Conservation (phyloP, 148 eudicot species). For the Hydrangea macrophylla region DNA sequence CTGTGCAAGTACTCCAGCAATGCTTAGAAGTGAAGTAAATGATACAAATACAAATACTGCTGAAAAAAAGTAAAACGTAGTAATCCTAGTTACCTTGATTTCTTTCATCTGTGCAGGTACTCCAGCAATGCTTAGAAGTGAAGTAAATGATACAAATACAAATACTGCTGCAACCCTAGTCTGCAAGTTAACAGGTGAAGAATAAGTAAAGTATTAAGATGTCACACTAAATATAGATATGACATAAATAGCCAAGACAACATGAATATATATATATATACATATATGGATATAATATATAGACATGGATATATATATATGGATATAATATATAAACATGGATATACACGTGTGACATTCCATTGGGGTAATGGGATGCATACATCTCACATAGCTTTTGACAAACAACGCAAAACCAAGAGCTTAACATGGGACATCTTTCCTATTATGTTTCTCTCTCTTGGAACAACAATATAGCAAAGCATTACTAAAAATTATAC, state of each 20-base stretch:
- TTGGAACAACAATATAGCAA: neutral
- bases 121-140: slow-evolving; percentile 49
- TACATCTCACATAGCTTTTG: neutral
- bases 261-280: slow-evolving; percentile 1
- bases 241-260: neutral
- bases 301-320: no score
- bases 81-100: slow-evolving; percentile 95
- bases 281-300: no score
- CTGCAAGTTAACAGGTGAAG: slow-evolving; percentile 7
- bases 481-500: neutral
- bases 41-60: slow-evolving; percentile 85
- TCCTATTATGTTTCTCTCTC: neutral
- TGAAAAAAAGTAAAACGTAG: slow-evolving; percentile 1
- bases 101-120: slow-evolving; percentile 78
- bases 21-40: slow-evolving; percentile 76
- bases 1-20: slow-evolving; percentile 79
- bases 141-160: slow-evolving; percentile 66
- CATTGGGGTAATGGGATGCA: no score
- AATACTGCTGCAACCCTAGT: slow-evolving; percentile 25
- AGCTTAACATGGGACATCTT: neutral
- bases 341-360: neutral
- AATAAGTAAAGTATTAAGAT: no score
- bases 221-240: no score
- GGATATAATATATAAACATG: no score
- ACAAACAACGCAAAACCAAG: neutral